Conservation (phyloP, 1,284 basidiomycete species). For the Cryptococcus maquisensis region DNA sequence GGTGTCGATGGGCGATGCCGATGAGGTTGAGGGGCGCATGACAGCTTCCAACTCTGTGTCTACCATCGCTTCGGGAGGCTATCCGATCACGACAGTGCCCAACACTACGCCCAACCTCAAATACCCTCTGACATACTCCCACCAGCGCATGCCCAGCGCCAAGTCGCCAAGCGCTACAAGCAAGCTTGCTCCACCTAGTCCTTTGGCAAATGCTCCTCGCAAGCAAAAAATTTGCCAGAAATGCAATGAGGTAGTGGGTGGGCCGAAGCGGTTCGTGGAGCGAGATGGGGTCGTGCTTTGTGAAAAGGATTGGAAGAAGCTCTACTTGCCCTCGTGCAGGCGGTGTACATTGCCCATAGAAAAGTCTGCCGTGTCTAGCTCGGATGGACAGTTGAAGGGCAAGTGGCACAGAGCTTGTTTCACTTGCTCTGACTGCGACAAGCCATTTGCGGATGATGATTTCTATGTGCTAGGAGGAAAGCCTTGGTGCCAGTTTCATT, state of each 20-base stretch:
- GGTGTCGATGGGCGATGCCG: conserved; percentile 2
- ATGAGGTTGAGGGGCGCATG: neutral
- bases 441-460: conserved; percentile 78
- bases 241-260: conserved; percentile 65
- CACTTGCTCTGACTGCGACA: conserved; percentile 73
- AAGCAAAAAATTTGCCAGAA: conserved; percentile 55
- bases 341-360: conserved; percentile 77
- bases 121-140: conserved; percentile 2
- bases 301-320: conserved; percentile 84
- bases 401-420: conserved; percentile 88
- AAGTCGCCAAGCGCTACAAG: no score
- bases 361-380: conserved; percentile 80
- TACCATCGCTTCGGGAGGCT: conserved; percentile 8
- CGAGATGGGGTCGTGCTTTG: conserved; percentile 67
- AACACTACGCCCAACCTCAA: conserved; percentile 6
- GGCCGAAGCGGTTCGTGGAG: conserved; percentile 67
- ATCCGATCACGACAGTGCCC: conserved; percentile 7
- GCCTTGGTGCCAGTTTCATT: conserved; percentile 82
- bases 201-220: neutral
- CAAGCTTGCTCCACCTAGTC: neutral
- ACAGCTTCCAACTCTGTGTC: conserved; percentile 13
- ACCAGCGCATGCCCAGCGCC: neutral
- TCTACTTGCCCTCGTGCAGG: conserved; percentile 83
- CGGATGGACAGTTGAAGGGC: conserved; percentile 85
- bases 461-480: conserved; percentile 85